Conservation (phyloP, 208 protist genomes). For the Trypanosoma congolense region DNA sequence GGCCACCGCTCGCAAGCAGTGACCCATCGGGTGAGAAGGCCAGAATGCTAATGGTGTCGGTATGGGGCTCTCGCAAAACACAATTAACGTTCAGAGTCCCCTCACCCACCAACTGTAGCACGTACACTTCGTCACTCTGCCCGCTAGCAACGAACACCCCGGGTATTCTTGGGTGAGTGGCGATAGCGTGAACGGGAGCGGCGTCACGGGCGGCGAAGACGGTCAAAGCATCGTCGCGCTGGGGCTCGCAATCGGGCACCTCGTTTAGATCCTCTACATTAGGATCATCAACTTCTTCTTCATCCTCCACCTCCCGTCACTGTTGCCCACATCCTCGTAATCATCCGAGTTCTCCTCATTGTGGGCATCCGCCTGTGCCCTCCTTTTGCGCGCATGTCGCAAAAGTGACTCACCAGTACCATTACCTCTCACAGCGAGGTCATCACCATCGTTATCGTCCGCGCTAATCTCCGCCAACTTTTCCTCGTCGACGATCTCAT, state of each 20-base stretch:
- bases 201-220: slow-evolving; percentile 41
- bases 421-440: too few relatives aligned
- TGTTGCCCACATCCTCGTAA: slow-evolving; percentile 6
- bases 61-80: slow-evolving; percentile 54
- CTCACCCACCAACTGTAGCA: slow-evolving; percentile 26
- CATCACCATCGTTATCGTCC: slow-evolving; percentile 10
- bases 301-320: slow-evolving; percentile 10
- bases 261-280: slow-evolving; percentile 70
- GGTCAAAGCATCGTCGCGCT: slow-evolving; percentile 71
- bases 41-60: slow-evolving; percentile 76
- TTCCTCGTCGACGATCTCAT: slow-evolving; percentile 65
- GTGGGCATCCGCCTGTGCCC: not conserved
- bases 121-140: slow-evolving; percentile 73
- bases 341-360: not conserved
- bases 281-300: slow-evolving; percentile 12
- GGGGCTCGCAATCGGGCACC: slow-evolving; percentile 63
- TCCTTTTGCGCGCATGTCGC: not conserved
- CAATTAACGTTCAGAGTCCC: slow-evolving; percentile 11
- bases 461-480: slow-evolving; percentile 25
- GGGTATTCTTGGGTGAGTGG: slow-evolving; percentile 33
- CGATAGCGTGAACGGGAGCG: slow-evolving; percentile 64
- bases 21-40: slow-evolving; percentile 77
- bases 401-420: too few relatives aligned
- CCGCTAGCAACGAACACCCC: slow-evolving; percentile 56
- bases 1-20: slow-evolving; percentile 67